Percentiles rank a stretch among this genome's conserved stretches.
These are phyloP conservation scores for Stachybotrys chlorohalonatus DNA, from an alignment of 2,329 filamentous ascomycete genomes.

Conservation along the genomic window DNA sequence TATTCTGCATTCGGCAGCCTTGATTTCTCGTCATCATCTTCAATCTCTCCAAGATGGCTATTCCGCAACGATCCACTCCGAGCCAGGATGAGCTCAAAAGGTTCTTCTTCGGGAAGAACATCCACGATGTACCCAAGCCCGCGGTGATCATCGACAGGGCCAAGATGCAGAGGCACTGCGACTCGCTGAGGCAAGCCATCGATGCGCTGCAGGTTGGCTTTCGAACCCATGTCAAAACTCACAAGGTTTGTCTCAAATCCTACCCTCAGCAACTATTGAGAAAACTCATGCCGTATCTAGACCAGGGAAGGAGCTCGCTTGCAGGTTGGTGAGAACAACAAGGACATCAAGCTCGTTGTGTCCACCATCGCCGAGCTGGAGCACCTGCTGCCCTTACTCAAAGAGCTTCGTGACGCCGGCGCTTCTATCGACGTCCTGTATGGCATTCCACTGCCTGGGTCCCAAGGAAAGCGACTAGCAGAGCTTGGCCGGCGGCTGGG, in stretches of 20 bases:
- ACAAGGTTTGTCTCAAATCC: conserved; percentile 37
- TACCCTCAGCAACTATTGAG: rapidly evolving
- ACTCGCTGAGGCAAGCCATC: conserved; percentile 43
- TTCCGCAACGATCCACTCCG: conserved; percentile 11
- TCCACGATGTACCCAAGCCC: conserved; percentile 37
- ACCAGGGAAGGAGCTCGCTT: conserved; percentile 44
- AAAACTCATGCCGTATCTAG: conserved; percentile 15
- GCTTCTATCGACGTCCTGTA: conserved; percentile 38
- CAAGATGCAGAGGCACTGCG: conserved; percentile 44
- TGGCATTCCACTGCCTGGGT: conserved; percentile 49
- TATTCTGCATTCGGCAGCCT: not conserved
- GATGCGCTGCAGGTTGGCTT: conserved; percentile 42
- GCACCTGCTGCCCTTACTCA: conserved; percentile 37
- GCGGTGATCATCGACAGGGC: conserved; percentile 46
- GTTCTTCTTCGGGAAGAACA: conserved; percentile 16
- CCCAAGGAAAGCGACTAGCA: conserved; percentile 40
- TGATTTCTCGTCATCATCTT: not conserved
- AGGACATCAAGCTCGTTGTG: conserved; percentile 43
- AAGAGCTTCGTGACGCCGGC: conserved; percentile 20
- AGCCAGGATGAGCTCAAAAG: conserved; percentile 6
- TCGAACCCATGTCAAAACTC: conserved; percentile 56
- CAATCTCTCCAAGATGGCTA: conserved; percentile 6
- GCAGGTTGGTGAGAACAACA: conserved; percentile 36
- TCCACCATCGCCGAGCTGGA: conserved; percentile 54
- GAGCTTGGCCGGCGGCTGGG: conserved; percentile 34